Evolutionary conservation across 2,329 filamentous ascomycete genomes (phyloP).

Genomic region (Beauveria asiatica): DNA sequence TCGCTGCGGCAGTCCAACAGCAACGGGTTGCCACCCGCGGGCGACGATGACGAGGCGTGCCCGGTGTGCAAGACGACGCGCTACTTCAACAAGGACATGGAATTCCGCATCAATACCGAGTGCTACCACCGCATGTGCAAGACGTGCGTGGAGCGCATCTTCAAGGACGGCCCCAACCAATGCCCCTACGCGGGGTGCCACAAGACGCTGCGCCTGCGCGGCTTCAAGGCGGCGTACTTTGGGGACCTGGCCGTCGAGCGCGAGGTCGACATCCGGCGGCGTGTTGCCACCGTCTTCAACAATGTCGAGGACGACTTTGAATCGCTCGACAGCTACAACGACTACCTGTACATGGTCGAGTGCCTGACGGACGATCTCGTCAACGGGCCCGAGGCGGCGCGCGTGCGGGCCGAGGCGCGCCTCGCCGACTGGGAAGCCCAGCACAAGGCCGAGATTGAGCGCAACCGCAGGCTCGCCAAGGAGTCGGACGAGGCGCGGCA

Average conservation of each 20-base stretch:
- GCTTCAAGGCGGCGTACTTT: slow-evolving; percentile 84
- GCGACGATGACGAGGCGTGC: slow-evolving; percentile 61
- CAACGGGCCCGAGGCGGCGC: slow-evolving; percentile 58
- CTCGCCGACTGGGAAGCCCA: slow-evolving; percentile 58
- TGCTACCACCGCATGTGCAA: slow-evolving; percentile 99
- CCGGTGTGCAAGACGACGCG: slow-evolving; percentile 95
- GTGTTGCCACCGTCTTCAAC: slow-evolving; percentile 78
- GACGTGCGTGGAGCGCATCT: slow-evolving; percentile 89
- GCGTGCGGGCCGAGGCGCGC: slow-evolving; percentile 34
- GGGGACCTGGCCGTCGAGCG: slow-evolving; percentile 80
- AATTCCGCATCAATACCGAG: slow-evolving; percentile 93
- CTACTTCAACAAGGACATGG: slow-evolving; percentile 89
- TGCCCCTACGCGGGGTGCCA: slow-evolving; percentile 87
- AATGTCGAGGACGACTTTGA: slow-evolving; percentile 87
- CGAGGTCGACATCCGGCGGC: slow-evolving; percentile 82
- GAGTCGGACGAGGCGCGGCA: slow-evolving; percentile 47
- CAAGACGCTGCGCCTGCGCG: slow-evolving; percentile 74
- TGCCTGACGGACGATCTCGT: slow-evolving; percentile 84
- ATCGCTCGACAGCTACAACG: slow-evolving; percentile 73
- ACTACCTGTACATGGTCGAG: slow-evolving; percentile 91
- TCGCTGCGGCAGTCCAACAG: slow-evolving; percentile 8
- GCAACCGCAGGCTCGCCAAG: slow-evolving; percentile 45
- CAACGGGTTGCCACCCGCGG: slow-evolving; percentile 12
- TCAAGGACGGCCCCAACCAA: slow-evolving; percentile 81
- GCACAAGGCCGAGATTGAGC: slow-evolving; percentile 61